A percentile compares a stretch with the other conserved stretches of the same genome.
phyloP scores from a whole-genome alignment of 371 early-diverging fungal genomes.

The Fennellomyces sp. region DNA sequence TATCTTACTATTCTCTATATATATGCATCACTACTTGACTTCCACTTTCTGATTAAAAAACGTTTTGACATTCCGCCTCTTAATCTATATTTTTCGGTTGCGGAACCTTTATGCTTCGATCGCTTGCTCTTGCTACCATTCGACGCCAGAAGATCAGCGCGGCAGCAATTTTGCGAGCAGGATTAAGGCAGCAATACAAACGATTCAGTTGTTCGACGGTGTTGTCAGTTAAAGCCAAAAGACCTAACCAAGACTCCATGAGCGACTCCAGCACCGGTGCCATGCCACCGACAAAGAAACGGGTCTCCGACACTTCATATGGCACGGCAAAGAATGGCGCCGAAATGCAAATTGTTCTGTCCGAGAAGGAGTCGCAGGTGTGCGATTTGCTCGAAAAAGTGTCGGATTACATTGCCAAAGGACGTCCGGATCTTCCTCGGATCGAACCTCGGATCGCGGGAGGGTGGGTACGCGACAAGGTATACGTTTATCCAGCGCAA shows the following conservation, averaged over 20 bases:
- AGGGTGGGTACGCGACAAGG: conserved; percentile 99
- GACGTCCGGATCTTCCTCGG: conserved; percentile 52
- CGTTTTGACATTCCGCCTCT: too few species aligned
- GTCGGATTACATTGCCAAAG: conserved; percentile 51
- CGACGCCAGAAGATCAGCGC: not conserved
- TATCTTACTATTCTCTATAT: too few species aligned
- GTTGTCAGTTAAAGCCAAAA: not conserved
- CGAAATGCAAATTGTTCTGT: conserved; percentile 48
- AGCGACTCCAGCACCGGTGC: not conserved
- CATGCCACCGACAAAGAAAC: not conserved
- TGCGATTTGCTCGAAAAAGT: conserved; percentile 66
- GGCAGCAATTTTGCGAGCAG: not conserved
- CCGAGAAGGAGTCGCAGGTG: conserved; percentile 59
- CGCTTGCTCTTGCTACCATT: not conserved
- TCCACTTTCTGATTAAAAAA: not conserved
- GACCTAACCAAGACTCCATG: not conserved
- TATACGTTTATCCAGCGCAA: conserved; percentile 20
- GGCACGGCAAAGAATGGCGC: conserved; percentile 40
- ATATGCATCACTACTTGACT: not conserved
- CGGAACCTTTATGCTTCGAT: not conserved
- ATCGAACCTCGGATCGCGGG: conserved; percentile 93
- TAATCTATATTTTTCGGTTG: not conserved
- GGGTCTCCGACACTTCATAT: conserved; percentile 12
- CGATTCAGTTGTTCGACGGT: not conserved
- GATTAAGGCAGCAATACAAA: not conserved